Conservation (phyloP, 1,139 yeast species). For the Debaryomyces nepalensis region DNA sequence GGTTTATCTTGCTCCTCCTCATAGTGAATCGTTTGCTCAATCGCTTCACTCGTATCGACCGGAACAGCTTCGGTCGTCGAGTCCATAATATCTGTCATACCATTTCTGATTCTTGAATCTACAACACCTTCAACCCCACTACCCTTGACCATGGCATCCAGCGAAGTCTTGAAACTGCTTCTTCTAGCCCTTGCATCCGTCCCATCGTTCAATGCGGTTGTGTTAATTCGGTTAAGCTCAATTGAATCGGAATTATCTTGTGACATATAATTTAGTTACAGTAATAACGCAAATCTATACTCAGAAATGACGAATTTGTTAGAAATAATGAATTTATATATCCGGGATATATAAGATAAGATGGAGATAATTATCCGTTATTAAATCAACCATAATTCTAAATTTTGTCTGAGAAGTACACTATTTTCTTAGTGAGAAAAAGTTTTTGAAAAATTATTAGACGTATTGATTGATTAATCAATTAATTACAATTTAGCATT, state of each 20-base stretch:
- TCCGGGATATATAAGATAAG: not conserved
- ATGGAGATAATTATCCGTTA: not conserved
- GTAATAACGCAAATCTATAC: too few species aligned
- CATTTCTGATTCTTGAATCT: not conserved
- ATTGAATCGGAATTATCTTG: too few species aligned
- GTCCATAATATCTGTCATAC: not conserved
- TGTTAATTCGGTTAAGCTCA: too few species aligned
- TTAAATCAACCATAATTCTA: too few species aligned
- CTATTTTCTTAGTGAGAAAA: constrained; percentile 3
- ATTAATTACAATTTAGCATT: not conserved
- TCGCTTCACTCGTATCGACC: not conserved
- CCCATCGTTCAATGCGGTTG: too few species aligned
- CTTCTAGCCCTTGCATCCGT: too few species aligned
- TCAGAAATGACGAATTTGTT: too few species aligned
- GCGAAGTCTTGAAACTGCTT: not conserved
- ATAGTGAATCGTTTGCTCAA: not conserved
- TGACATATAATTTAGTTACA: too few species aligned
- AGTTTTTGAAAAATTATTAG: constrained; percentile 3
- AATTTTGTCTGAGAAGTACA: not conserved
- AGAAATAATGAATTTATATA: not conserved
- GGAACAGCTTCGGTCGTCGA: not conserved
- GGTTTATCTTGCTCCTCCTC: not conserved
- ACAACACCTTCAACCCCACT: not conserved
- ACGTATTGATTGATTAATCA: not conserved
- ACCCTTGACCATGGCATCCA: not conserved